phyloP scores from a whole-genome alignment of 495 filamentous ascomycete genomes.

The Melanomma pulvis-pyrius region DNA sequence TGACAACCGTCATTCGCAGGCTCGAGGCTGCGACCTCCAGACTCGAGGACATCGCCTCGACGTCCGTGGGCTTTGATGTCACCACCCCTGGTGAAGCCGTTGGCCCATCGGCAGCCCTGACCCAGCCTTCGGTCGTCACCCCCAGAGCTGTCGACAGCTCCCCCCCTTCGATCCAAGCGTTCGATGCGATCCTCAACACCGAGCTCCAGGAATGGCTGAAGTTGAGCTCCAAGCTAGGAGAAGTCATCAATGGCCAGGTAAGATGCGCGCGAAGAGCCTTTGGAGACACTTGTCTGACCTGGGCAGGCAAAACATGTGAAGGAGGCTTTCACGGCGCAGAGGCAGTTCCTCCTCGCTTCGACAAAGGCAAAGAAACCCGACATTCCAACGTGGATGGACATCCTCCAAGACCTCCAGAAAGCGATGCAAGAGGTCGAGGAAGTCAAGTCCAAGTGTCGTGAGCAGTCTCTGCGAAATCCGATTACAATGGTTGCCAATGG shows the following conservation, averaged over 20 bases:
- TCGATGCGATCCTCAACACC: slow-evolving; percentile 74
- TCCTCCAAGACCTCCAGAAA: slow-evolving; percentile 80
- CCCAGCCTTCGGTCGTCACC: slow-evolving; percentile 33
- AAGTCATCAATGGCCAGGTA: slow-evolving; percentile 80
- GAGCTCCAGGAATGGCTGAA: slow-evolving; percentile 78
- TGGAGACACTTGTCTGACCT: slow-evolving; percentile 6
- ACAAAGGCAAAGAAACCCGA: slow-evolving; percentile 93
- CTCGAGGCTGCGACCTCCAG: slow-evolving; percentile 96
- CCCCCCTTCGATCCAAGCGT: slow-evolving; percentile 79
- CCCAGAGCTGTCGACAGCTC: slow-evolving; percentile 56
- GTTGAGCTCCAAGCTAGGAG: slow-evolving; percentile 75
- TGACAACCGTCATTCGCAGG: slow-evolving; percentile 61
- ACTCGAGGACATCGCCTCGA: slow-evolving; percentile 90
- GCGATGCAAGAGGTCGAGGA: slow-evolving; percentile 74
- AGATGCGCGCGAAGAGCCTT: slow-evolving; percentile 10
- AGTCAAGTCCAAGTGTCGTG: slow-evolving; percentile 76
- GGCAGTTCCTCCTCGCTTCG: slow-evolving; percentile 83
- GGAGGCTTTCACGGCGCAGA: slow-evolving; percentile 76
- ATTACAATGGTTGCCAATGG: slow-evolving; percentile 86
- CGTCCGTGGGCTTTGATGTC: slow-evolving; percentile 51
- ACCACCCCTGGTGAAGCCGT: slow-evolving; percentile 9
- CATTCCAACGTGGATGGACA: slow-evolving; percentile 66
- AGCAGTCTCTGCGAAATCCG: slow-evolving; percentile 70
- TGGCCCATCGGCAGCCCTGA: background rate
- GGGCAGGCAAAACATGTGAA: slow-evolving; percentile 61